Evolutionary conservation across 495 filamentous ascomycete genomes (phyloP).

Genomic region (Penicillium nucicola): DNA sequence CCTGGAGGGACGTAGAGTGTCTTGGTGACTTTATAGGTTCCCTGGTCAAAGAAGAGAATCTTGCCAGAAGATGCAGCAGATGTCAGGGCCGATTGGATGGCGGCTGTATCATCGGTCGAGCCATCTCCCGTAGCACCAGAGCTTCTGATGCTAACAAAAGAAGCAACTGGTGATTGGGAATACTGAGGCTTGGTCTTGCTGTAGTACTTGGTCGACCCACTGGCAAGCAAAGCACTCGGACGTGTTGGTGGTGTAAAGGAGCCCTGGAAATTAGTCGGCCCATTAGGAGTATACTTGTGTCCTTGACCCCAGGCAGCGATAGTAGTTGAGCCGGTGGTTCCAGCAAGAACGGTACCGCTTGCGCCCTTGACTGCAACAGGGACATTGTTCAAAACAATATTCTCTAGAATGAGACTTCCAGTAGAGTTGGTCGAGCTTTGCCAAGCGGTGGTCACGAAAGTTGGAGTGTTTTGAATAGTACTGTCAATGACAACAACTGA

Average conservation of each 20-base stretch:
- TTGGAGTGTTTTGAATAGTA: conserved; percentile 59
- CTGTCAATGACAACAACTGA: conserved; percentile 54
- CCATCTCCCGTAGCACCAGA: conserved; percentile 68
- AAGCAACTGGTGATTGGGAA: conserved; percentile 41
- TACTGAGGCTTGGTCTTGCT: conserved; percentile 55
- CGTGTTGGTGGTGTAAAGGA: conserved; percentile 32
- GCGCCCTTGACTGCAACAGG: conserved; percentile 57
- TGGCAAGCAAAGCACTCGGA: conserved; percentile 34
- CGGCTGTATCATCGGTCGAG: conserved; percentile 60
- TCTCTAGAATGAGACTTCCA: conserved; percentile 62
- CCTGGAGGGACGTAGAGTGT: conserved; percentile 45
- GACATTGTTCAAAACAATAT: conserved; percentile 61
- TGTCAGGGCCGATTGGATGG: conserved; percentile 45
- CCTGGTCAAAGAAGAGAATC: conserved; percentile 49
- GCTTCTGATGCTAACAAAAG: conserved; percentile 58
- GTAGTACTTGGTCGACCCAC: conserved; percentile 42
- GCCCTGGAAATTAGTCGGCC: conserved; percentile 41
- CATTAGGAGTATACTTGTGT: conserved; percentile 44
- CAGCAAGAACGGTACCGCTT: conserved; percentile 52
- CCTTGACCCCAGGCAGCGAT: conserved; percentile 56
- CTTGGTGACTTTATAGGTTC: conserved; percentile 45
- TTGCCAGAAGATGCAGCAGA: conserved; percentile 34
- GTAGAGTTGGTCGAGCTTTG: conserved; percentile 36
- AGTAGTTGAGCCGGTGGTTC: conserved; percentile 50
- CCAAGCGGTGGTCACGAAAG: conserved; percentile 60